Conservation (phyloP, 2,329 filamentous ascomycete genomes). For the Phaeoacremonium minimum region DNA sequence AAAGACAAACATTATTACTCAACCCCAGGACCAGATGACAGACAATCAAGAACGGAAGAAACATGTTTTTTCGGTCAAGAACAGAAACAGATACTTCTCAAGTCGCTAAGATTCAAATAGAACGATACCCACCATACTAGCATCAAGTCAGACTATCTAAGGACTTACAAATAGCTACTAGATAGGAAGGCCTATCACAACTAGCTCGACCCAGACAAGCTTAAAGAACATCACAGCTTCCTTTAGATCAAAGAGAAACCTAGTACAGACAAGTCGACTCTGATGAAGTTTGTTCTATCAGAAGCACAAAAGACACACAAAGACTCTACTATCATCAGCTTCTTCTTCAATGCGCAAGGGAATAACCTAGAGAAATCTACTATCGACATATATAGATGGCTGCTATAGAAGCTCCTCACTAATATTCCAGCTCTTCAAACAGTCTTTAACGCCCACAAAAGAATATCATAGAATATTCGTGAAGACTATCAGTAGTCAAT, state of each 20-base stretch:
- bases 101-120: too few species aligned
- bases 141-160: too few species aligned
- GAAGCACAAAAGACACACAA: not conserved
- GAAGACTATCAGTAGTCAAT: too few species aligned
- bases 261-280: constrained; percentile 34
- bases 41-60: too few species aligned
- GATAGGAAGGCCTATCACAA: not conserved
- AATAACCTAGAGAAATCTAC: constrained; percentile 34
- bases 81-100: too few species aligned
- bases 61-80: too few species aligned
- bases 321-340: constrained; percentile 19
- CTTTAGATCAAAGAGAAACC: constrained; percentile 40
- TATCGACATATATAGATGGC: constrained; percentile 40
- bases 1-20: too few species aligned
- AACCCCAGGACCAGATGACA: too few species aligned
- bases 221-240: constrained; percentile 23
- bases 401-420: constrained; percentile 38
- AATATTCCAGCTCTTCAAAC: constrained; percentile 22
- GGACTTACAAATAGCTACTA: not conserved
- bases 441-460: constrained; percentile 13
- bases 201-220: not conserved
- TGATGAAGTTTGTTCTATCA: constrained; percentile 31
- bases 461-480: constrained; percentile 5
- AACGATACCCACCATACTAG: too few species aligned
- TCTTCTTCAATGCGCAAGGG: constrained; percentile 46